Evolutionary conservation across 1,284 basidiomycete species (phyloP), one percentile per base, ranked within the genome.

Genomic region (Apiotrichum montevideense): DNA sequence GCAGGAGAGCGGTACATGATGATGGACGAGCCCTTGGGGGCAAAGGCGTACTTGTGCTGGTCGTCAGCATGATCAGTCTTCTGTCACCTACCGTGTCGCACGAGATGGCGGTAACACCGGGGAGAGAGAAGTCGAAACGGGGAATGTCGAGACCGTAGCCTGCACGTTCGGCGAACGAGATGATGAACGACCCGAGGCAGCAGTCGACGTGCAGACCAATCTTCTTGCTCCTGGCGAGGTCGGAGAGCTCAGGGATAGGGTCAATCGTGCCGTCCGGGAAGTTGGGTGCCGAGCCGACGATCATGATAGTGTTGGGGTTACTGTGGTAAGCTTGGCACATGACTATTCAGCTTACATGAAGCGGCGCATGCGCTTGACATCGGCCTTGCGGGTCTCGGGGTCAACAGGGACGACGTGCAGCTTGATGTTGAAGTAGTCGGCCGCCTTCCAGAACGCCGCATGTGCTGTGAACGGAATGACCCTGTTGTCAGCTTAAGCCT

Each of bases 401-500:
- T 98, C 83, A n/a, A 98, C 87, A 0, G 91, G 90, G 49, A 98
- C 84, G 45, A 84, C 82, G 70, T 93, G 91, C 1, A 96, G 80
- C 78, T 95, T 97, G 80, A 98, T 85, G n/a, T 84, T 84, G 68
- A 98, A 85, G 78, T 97, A 98, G 34, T 85, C 83, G 3, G 85
- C 86, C 4, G 87, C 93, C 75, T 98, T 98, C 80, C 91, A 87
- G 71, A 98, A 98, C 0, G 95, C 95, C 2, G 92, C 92, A 72
- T 98, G 95, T 0, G 88, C 93, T 0, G 90, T 88, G 0, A 82
- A 80, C 0, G 92, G 88, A 7, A 97, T 78, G 60, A 98, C 81
- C 80, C 91, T 57, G 46, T 49, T 14, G 45, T 64, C 34, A 66
- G 54, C 37, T 46, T 39, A 32, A 45, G 13, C 6, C 11, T 13